A percentile compares a stretch with the other conserved stretches of the same genome.
phyloP scores from a whole-genome alignment of 2,329 filamentous ascomycete genomes.

The Waltergamsia citrina region DNA sequence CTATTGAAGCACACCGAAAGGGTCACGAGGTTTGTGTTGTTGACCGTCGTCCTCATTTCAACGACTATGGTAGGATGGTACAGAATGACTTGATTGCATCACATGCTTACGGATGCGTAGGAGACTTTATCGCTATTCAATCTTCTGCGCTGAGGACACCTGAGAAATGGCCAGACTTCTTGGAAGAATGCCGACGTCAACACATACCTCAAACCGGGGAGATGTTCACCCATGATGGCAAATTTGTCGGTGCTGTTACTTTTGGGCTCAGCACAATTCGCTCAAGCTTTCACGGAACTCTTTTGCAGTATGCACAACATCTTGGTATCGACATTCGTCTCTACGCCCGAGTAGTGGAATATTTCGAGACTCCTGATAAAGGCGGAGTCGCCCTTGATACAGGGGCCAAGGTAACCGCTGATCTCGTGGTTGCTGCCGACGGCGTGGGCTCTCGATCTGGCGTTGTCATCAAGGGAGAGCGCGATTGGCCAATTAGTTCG shows the following conservation, averaged over 20 bases:
- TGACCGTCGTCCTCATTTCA: constrained; percentile 47
- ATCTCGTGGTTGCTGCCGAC: constrained; percentile 1
- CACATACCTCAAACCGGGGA: not conserved
- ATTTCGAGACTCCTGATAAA: constrained; percentile 34
- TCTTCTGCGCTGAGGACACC: constrained; percentile 48
- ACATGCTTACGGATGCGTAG: constrained; percentile 23
- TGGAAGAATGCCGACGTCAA: not conserved
- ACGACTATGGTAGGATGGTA: constrained; percentile 15
- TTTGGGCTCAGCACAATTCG: constrained; percentile 37
- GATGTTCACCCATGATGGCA: not conserved
- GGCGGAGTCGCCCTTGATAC: not conserved
- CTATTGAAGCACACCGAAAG: constrained; percentile 53
- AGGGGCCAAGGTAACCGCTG: not conserved
- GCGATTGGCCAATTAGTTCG: not conserved
- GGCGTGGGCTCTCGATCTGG: constrained; percentile 30
- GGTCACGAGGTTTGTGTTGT: constrained; percentile 50
- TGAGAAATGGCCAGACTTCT: constrained; percentile 39
- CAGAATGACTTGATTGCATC: not conserved
- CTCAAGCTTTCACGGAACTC: constrained; percentile 1
- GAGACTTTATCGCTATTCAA: constrained; percentile 45
- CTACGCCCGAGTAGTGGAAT: constrained; percentile 37
- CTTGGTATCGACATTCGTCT: constrained; percentile 46
- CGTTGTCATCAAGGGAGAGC: constrained; percentile 32
- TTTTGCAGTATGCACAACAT: constrained; percentile 49
- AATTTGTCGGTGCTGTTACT: not conserved